A percentile compares a stretch with the other conserved stretches of the same genome.
Evolutionary conservation across 164 flowering plant genomes (phyloP).

Genomic region (Santalum album): DNA sequence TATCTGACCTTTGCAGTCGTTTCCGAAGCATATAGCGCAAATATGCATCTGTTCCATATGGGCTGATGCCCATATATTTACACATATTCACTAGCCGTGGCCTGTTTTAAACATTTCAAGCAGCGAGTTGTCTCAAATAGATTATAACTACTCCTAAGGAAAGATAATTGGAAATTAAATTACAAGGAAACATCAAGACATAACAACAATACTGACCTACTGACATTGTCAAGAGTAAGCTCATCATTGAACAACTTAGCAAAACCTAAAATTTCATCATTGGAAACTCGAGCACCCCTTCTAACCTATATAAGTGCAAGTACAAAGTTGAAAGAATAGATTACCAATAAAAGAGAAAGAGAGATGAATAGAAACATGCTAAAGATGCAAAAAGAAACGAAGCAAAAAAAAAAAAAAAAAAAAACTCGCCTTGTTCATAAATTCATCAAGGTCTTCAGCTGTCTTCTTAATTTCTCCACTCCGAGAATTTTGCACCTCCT

Average conservation of each 20-base stretch:
- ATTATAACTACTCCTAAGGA: too few species aligned
- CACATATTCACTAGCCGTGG: slow-evolving; percentile 88
- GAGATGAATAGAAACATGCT: not conserved
- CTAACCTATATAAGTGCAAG: slow-evolving; percentile 46
- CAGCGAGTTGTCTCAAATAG: too few species aligned
- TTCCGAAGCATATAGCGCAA: slow-evolving; percentile 79
- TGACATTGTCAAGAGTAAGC: slow-evolving; percentile 88
- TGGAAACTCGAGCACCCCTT: slow-evolving; percentile 65
- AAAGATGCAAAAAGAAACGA: not conserved
- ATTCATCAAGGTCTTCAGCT: slow-evolving; percentile 91
- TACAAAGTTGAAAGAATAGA: not conserved
- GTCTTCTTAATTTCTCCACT: slow-evolving; percentile 89
- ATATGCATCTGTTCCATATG: slow-evolving; percentile 84
- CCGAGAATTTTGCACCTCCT: slow-evolving; percentile 75
- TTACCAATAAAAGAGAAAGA: too few species aligned
- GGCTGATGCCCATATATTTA: slow-evolving; percentile 90
- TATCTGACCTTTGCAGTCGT: slow-evolving; percentile 54
- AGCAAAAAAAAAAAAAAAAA: not conserved
- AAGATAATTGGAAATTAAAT: not conserved
- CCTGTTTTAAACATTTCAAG: slow-evolving; percentile 27
- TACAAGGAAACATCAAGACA: not conserved
- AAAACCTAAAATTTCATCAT: slow-evolving; percentile 88
- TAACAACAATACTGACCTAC: slow-evolving; percentile 44
- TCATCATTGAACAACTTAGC: slow-evolving; percentile 97
- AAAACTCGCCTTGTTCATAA: slow-evolving; percentile 56